phyloP scores from a whole-genome alignment of 768 basidiomycete genomes.

The Pisolithus orientalis region DNA sequence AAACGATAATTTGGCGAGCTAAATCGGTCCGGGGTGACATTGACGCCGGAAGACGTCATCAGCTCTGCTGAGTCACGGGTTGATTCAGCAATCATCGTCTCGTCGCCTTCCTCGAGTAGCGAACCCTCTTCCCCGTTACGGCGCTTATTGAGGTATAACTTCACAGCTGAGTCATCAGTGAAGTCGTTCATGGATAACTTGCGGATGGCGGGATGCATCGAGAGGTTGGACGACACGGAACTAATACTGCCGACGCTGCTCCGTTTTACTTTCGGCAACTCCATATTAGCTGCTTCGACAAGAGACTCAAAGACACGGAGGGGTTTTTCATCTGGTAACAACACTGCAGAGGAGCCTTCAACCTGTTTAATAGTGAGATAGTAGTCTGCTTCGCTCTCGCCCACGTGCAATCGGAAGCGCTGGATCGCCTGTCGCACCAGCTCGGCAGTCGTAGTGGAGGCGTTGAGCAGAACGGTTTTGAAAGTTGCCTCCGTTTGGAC shows the following conservation, averaged over 20 bases:
- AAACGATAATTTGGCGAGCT: conserved; percentile 81
- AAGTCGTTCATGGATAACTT: conserved; percentile 96
- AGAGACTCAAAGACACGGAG: conserved; percentile 86
- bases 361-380: conserved; percentile 92
- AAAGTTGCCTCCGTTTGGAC: conserved; percentile 94
- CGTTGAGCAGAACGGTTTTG: conserved; percentile 92
- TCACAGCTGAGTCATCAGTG: conserved; percentile 93
- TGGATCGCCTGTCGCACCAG: conserved; percentile 91
- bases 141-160: conserved; percentile 86
- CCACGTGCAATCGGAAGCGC: conserved; percentile 75
- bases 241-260: conserved; percentile 92
- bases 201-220: conserved; percentile 92
- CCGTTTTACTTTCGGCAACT: conserved; percentile 82
- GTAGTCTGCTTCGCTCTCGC: conserved; percentile 55
- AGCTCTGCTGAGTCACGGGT: conserved; percentile 24
- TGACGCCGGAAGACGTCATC: conserved; percentile 26
- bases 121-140: conserved; percentile 39
- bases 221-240: conserved; percentile 87
- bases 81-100: conserved; percentile 33
- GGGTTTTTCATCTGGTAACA: conserved; percentile 71
- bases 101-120: conserved; percentile 41
- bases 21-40: conserved; percentile 65
- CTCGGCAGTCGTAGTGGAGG: conserved; percentile 76
- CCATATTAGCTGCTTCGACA: conserved; percentile 65
- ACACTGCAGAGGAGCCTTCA: conserved; percentile 75